phyloP scores from a whole-genome alignment of 345 rosid genomes.

The Lepidium africanum region DNA sequence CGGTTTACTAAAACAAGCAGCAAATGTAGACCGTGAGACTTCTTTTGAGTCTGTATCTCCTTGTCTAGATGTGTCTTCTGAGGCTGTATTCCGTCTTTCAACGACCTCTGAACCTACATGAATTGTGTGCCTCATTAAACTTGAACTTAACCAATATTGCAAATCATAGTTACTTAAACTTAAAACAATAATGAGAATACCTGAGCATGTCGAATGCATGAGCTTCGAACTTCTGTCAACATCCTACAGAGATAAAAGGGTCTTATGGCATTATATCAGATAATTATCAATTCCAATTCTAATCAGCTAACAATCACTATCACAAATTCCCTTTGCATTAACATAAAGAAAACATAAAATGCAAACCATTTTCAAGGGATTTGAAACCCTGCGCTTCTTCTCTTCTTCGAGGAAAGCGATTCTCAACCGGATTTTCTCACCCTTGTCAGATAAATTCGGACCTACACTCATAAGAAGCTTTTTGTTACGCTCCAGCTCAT shows the following conservation, averaged over 20 bases:
- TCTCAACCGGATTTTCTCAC: conserved; percentile 33
- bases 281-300: neutral
- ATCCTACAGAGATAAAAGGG: conserved; percentile 35
- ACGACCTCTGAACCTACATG: conserved; percentile 34
- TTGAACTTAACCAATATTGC: neutral
- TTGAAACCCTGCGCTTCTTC: conserved; percentile 35
- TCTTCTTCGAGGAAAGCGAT: conserved; percentile 40
- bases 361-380: conserved; percentile 27
- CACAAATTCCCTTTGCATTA: neutral
- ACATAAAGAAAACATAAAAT: neutral
- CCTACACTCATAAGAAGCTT: neutral
- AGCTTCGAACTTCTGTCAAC: conserved; percentile 27
- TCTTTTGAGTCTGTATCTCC: conserved; percentile 28
- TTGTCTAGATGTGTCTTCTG: conserved; percentile 22
- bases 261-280: neutral
- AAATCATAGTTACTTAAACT: neutral
- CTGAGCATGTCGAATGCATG: conserved; percentile 16
- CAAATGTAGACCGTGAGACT: conserved; percentile 37
- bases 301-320: neutral
- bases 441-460: conserved; percentile 37
- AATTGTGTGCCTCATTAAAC: neutral
- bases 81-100: conserved; percentile 21
- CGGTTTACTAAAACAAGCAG: conserved; percentile 32
- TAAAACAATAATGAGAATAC: neutral
- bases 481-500: conserved; percentile 23